These are phyloP conservation scores for Barnettozyma sucrosica DNA, from an alignment of 805 yeast species.

Conservation along the genomic window DNA sequence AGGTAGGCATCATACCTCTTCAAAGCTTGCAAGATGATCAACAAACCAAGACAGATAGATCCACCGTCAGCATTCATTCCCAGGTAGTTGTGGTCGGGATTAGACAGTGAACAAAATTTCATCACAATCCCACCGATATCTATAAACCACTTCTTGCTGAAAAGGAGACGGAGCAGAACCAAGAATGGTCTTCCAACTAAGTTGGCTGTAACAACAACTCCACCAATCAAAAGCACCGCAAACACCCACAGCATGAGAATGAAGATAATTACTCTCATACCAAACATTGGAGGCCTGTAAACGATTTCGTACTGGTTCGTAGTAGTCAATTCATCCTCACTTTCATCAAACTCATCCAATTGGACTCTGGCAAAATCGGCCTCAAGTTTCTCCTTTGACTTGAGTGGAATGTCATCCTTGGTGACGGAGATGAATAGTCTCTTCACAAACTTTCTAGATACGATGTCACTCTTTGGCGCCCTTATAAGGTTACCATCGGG, in stretches of 20 bases:
- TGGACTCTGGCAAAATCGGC: constrained; percentile 29
- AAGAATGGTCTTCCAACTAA: constrained; percentile 25
- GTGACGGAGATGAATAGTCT: constrained; percentile 79
- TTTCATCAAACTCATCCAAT: constrained; percentile 36
- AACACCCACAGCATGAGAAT: constrained; percentile 40
- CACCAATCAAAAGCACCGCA: constrained; percentile 32
- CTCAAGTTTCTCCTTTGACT: constrained; percentile 25
- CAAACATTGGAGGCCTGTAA: constrained; percentile 79
- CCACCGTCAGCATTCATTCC: constrained; percentile 3
- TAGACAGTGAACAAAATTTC: neutral
- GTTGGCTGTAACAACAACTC: constrained; percentile 18
- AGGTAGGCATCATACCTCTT: constrained; percentile 16
- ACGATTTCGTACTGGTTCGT: constrained; percentile 60
- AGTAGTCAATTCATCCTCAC: constrained; percentile 36
- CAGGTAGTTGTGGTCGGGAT: neutral
- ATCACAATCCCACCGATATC: neutral
- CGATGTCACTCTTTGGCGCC: constrained; percentile 81
- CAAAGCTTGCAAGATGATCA: constrained; percentile 13
- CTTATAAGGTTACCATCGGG: constrained; percentile 80
- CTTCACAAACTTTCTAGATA: constrained; percentile 57
- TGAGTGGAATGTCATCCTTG: constrained; percentile 60
- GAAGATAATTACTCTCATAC: constrained; percentile 43
- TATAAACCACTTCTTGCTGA: neutral
- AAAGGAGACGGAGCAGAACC: neutral
- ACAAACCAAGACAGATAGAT: constrained; percentile 21